Percentiles rank a stretch among this genome's conserved stretches.
Evolutionary conservation across 768 basidiomycete genomes (phyloP).

Genomic region (Nevesoporus exiguus): DNA sequence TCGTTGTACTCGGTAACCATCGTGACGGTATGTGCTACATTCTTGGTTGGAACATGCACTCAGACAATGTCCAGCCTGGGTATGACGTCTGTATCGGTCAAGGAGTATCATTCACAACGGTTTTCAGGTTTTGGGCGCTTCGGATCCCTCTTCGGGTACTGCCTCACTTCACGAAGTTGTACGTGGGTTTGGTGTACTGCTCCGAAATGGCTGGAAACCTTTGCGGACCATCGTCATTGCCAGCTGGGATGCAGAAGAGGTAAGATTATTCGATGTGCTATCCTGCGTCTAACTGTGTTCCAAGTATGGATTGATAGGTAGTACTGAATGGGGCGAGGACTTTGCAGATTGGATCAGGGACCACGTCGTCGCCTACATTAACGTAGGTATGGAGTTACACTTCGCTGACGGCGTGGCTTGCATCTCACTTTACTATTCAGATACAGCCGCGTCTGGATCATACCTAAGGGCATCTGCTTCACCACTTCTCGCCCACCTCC

Average conservation of each 20-base stretch:
- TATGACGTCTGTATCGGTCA: conserved; percentile 3
- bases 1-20: conserved; percentile 83
- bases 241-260: conserved; percentile 78
- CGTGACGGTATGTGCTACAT: conserved; percentile 63
- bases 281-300: neutral
- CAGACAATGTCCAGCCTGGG: conserved; percentile 21
- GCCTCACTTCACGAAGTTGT: conserved; percentile 53
- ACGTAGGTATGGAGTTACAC: conserved; percentile 51
- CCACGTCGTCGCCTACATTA: conserved; percentile 85
- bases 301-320: conserved; percentile 75
- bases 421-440: conserved; percentile 37
- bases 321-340: conserved; percentile 93
- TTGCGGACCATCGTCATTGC: conserved; percentile 67
- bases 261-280: conserved; percentile 8
- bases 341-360: conserved; percentile 77
- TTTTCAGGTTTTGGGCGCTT: conserved; percentile 45
- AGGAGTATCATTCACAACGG: neutral
- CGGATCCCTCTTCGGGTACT: conserved; percentile 55
- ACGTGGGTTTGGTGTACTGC: conserved; percentile 48
- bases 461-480: conserved; percentile 55
- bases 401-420: conserved; percentile 27
- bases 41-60: conserved; percentile 1
- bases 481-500: conserved; percentile 78
- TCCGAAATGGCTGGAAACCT: conserved; percentile 58
- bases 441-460: conserved; percentile 53